Percentiles rank a stretch among this genome's conserved stretches.
Conservation (phyloP, 2,329 filamentous ascomycete species). For the Neofusicoccum sp. region DNA sequence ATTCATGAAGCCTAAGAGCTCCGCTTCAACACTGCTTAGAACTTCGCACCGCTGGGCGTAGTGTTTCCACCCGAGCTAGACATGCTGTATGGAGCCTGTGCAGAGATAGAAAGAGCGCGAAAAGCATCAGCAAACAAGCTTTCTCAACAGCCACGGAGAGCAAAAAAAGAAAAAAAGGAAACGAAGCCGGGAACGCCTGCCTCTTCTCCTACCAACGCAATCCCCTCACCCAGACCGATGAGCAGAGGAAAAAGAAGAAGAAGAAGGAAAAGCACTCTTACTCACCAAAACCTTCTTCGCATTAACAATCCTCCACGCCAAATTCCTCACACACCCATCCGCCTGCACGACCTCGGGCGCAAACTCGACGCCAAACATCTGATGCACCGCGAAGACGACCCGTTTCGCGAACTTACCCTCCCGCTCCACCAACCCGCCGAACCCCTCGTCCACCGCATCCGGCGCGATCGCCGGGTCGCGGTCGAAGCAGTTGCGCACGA, state of each 20-base stretch:
- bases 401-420: conserved; percentile 86
- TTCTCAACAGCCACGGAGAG: not conserved
- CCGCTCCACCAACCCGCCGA: conserved; percentile 79
- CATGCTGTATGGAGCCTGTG: conserved; percentile 50
- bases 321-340: conserved; percentile 83
- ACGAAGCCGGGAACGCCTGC: not conserved
- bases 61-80: conserved; percentile 42
- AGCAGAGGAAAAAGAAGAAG: too few species aligned
- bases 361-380: conserved; percentile 97
- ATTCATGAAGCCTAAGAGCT: too few species aligned
- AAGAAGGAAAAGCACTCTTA: conserved; percentile 24
- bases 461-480: conserved; percentile 88
- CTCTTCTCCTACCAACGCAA: not conserved
- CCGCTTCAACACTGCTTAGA: too few species aligned
- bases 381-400: conserved; percentile 89
- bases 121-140: not conserved
- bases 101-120: not conserved
- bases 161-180: not conserved
- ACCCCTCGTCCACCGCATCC: conserved; percentile 72
- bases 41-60: conserved; percentile 30
- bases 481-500: conserved; percentile 91
- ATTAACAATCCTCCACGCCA: conserved; percentile 93
- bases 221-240: too few species aligned
- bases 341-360: conserved; percentile 88
- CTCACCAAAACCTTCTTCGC: conserved; percentile 91